Evolutionary conservation across 768 basidiomycete species (phyloP).

Genomic region (Boletus reticuloceps): DNA sequence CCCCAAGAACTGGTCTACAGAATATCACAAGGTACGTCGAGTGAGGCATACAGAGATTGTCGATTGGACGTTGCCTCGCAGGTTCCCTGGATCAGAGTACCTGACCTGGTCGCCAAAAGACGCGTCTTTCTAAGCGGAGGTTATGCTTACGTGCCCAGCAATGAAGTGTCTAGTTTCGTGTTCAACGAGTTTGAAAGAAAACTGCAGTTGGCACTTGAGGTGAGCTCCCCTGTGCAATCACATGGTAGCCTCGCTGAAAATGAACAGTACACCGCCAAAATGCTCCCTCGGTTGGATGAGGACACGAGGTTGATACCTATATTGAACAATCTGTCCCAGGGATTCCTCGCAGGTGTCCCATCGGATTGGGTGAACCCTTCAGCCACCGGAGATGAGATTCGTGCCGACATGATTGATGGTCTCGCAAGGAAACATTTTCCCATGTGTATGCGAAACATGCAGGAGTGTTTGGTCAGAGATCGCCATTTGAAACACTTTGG

Average conservation of each 20-base stretch:
- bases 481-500: conserved; percentile 92
- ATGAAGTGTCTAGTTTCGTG: conserved; percentile 80
- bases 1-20: not conserved
- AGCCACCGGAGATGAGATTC: conserved; percentile 64
- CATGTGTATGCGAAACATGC: conserved; percentile 90
- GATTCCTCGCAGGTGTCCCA: conserved; percentile 88
- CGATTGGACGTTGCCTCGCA: conserved; percentile 27
- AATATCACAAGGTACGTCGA: conserved; percentile 69
- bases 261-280: conserved; percentile 74
- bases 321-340: conserved; percentile 87
- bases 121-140: conserved; percentile 76
- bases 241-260: conserved; percentile 9
- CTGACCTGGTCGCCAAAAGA: conserved; percentile 83
- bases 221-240: conserved; percentile 31
- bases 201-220: conserved; percentile 75
- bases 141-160: conserved; percentile 83
- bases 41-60: not conserved
- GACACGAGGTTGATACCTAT: conserved; percentile 89
- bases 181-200: conserved; percentile 80
- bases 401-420: conserved; percentile 92
- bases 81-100: conserved; percentile 97
- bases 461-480: conserved; percentile 72
- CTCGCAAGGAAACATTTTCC: conserved; percentile 89
- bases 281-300: conserved; percentile 89
- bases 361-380: conserved; percentile 71